A percentile compares a stretch with the other conserved stretches of the same genome.
Evolutionary conservation across 805 yeast genomes (phyloP).

Genomic region (Sugiyamaella mastotermitis): DNA sequence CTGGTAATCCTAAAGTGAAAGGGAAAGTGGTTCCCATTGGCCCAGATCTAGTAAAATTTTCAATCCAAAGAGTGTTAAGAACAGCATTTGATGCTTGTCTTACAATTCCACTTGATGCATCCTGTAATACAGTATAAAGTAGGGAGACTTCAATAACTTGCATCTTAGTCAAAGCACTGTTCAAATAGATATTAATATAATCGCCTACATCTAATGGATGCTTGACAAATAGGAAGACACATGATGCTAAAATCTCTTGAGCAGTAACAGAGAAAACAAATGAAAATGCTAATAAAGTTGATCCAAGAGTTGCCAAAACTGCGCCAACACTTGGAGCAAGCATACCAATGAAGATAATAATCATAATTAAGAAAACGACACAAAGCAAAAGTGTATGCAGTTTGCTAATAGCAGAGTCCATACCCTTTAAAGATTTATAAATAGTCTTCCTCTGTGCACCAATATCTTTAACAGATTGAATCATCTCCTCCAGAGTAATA

Average conservation of each 20-base stretch:
- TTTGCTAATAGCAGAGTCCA: slow-evolving; percentile 35
- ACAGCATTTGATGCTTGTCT: slow-evolving; percentile 34
- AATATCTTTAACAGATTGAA: slow-evolving; percentile 26
- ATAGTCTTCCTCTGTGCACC: slow-evolving; percentile 32
- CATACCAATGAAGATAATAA: slow-evolving; percentile 36
- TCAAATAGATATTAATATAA: slow-evolving; percentile 26
- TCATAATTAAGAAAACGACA: slow-evolving; percentile 28
- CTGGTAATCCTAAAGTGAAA: slow-evolving; percentile 32
- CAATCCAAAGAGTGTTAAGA: slow-evolving; percentile 33
- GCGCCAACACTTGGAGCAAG: slow-evolving; percentile 35
- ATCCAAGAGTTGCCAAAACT: slow-evolving; percentile 36
- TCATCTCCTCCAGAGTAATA: slow-evolving; percentile 33
- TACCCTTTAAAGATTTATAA: slow-evolving; percentile 32
- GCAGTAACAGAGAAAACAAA: slow-evolving; percentile 33
- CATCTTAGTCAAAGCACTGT: slow-evolving; percentile 24
- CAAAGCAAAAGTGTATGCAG: slow-evolving; percentile 32
- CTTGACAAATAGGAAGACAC: slow-evolving; percentile 36
- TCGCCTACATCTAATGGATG: slow-evolving; percentile 40
- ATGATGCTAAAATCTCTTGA: slow-evolving; percentile 35
- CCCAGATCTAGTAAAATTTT: slow-evolving; percentile 33
- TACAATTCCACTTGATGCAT: slow-evolving; percentile 23
- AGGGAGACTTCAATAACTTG: slow-evolving; percentile 30
- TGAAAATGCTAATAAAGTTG: slow-evolving; percentile 34
- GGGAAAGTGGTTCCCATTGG: slow-evolving; percentile 22
- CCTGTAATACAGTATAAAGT: slow-evolving; percentile 31